Conservation (phyloP, 805 yeast genomes). For the Candida tibetensis region DNA sequence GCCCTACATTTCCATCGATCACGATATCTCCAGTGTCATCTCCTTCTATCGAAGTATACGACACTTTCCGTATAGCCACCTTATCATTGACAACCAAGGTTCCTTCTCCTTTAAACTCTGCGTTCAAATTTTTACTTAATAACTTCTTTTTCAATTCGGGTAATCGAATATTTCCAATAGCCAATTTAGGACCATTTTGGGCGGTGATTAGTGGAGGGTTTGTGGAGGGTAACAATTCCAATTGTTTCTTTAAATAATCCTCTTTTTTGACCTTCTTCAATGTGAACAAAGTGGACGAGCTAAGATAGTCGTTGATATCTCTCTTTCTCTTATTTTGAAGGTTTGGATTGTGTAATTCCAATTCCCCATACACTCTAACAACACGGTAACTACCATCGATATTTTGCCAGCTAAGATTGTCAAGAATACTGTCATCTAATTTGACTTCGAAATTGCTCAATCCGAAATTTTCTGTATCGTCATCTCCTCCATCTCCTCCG, state of each 20-base stretch:
- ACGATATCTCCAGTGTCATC: conserved; percentile 76
- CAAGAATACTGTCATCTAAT: conserved; percentile 61
- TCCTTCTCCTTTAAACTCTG: conserved; percentile 93
- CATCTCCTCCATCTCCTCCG: conserved; percentile 45
- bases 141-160: conserved; percentile 74
- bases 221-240: conserved; percentile 5
- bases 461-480: conserved; percentile 25
- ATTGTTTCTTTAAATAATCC: conserved; percentile 13
- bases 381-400: conserved; percentile 78
- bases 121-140: conserved; percentile 56
- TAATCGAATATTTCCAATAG: conserved; percentile 85
- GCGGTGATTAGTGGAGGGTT: conserved; percentile 2
- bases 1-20: conserved; percentile 77
- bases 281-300: conserved; percentile 30
- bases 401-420: conserved; percentile 76
- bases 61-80: conserved; percentile 70
- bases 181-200: conserved; percentile 41
- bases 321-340: conserved; percentile 16
- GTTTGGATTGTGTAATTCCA: conserved; percentile 34
- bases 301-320: conserved; percentile 25
- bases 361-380: conserved; percentile 76
- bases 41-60: conserved; percentile 33
- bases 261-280: conserved; percentile 23
- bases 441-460: conserved; percentile 54
- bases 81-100: conserved; percentile 78